Evolutionary conservation across 768 basidiomycete species (phyloP), one percentile per base, ranked within the genome.

Genomic region (Tylopilus vinaceipallidus): DNA sequence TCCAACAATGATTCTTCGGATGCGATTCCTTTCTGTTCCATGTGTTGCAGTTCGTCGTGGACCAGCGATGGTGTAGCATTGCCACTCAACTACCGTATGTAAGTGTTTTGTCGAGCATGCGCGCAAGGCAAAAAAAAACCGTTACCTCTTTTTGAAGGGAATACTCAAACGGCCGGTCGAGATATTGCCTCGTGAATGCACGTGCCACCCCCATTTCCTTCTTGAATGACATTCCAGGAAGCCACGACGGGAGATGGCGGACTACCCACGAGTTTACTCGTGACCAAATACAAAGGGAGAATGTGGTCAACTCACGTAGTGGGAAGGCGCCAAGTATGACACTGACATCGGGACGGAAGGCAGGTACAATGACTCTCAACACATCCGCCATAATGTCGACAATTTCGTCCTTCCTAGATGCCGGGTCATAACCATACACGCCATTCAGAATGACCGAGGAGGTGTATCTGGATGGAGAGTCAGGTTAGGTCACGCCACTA

Each of bases 161-260:
- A 8, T 54, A 33, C 10, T 46, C 40, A 13, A 56, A 55, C 0
- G 47, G 39, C 2, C 32, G 22, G 12, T 55, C 38, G 5, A 56
- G 27, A 29, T 42, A 49, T 20, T 20, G 16, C 22, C 34, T 42
- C 2, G 43, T 27, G n/a, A 13, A 7, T 1, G 9, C 29, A 13
- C 40, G 47, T 13, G 40, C 22, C 1, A 2, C 11, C 0, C 6
- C 17, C 53, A 50, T 45, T 3, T 38, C n/a, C 11, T 8, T 40
- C 34, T 55, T 55, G 14, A 54, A 54, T 2, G 37, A n/a, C 41
- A 42, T 27, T 17, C 27, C 27, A 12, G 27, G 27, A 6, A 29
- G 12, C 27, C 27, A 29, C 6, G 27, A 29, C 12, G 27, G 27
- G 27, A 29, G 27, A 29, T 6, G 12, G 27, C 6, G 12, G 6